Base-by-base conservation (phyloP, 805 yeast species). In the Saturnispora zaruensis region DNA sequence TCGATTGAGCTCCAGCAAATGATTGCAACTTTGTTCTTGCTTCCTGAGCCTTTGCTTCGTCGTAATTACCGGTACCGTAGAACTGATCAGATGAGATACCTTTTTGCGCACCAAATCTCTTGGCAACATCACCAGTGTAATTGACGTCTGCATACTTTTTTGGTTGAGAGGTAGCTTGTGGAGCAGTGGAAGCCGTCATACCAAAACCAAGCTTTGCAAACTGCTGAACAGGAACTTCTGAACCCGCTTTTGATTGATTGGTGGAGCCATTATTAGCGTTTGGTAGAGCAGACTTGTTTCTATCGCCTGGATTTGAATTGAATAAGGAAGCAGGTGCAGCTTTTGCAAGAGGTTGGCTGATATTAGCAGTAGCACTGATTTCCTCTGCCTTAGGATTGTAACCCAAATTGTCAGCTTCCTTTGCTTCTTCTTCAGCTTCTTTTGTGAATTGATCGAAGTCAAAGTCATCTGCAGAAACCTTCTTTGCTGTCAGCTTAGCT, bases 81-180 rank as follows among this genome's bases (percentile, higher is more conserved):
- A 78, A 80, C 70, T 90, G 95, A 68, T 93, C 98, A 2, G 97
- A 90, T 0, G 98, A 93, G 55, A 93, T 93, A 44, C 90, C 96
- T 75, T 87, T 91, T 65, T 90, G 96, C 38, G 71, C 72, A 50
- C 97, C 97, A 64, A 77, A 93, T 70, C 88, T 87, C 60, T 72
- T 74, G 36, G 78, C 80, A 28, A 85, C 85, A 56, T 82, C 82
- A 34, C 93, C 93, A 1, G 88, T 80, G 64, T 84, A 84, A 57
- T 75, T 74, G 49, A 65, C 58, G 48, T 61, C 65, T 37, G 72
- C 66, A 30, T 60, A 55, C 48, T 57, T 62, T 51, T 60, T 63
- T 32, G 53, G 59, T 5, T 57, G 38, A 20, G 30, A 34, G 14
- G 57, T 16, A 28, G 55, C 55, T 14, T 55, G 47, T n/a, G 69